Evolutionary conservation across 495 filamentous ascomycete species (phyloP).

Genomic region (Cryomyces minteri): DNA sequence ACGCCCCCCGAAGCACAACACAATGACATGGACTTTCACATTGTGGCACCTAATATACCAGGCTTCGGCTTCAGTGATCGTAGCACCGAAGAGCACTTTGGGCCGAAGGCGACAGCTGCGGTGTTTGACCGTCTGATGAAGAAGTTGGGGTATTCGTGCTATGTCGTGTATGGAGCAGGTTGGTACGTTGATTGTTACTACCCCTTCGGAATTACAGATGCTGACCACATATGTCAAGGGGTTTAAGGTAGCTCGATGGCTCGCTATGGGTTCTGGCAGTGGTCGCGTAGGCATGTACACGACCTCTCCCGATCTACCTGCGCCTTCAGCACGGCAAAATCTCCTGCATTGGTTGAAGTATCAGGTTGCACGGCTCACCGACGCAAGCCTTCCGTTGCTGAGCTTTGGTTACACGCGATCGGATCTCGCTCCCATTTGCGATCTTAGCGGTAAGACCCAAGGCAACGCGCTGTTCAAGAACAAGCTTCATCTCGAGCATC

Average conservation of each 20-base stretch:
- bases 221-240: slow-evolving; percentile 11
- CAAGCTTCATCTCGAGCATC: too few relatives aligned
- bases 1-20: slow-evolving; percentile 3
- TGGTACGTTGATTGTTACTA: slow-evolving; percentile 12
- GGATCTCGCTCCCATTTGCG: slow-evolving; percentile 1
- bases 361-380: slow-evolving; percentile 11
- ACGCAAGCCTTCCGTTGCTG: slow-evolving; percentile 7
- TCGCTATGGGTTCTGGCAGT: slow-evolving; percentile 13
- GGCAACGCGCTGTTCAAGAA: too few relatives aligned
- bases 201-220: neutral
- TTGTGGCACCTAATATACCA: slow-evolving; percentile 21
- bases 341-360: slow-evolving; percentile 12
- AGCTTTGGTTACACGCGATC: slow-evolving; percentile 17
- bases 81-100: slow-evolving; percentile 12
- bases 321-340: slow-evolving; percentile 11
- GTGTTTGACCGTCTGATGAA: slow-evolving; percentile 19
- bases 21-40: slow-evolving; percentile 16
- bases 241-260: slow-evolving; percentile 20
- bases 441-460: too few relatives aligned
- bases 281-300: slow-evolving; percentile 20
- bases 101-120: slow-evolving; percentile 14
- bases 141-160: slow-evolving; percentile 18
- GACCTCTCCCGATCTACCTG: slow-evolving; percentile 14
- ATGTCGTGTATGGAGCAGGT: slow-evolving; percentile 17
- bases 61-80: slow-evolving; percentile 24